A percentile compares a stretch with the other conserved stretches of the same genome.
phyloP scores from a whole-genome alignment of 2,329 filamentous ascomycete genomes.

The Magnaporthiopsis poae region DNA sequence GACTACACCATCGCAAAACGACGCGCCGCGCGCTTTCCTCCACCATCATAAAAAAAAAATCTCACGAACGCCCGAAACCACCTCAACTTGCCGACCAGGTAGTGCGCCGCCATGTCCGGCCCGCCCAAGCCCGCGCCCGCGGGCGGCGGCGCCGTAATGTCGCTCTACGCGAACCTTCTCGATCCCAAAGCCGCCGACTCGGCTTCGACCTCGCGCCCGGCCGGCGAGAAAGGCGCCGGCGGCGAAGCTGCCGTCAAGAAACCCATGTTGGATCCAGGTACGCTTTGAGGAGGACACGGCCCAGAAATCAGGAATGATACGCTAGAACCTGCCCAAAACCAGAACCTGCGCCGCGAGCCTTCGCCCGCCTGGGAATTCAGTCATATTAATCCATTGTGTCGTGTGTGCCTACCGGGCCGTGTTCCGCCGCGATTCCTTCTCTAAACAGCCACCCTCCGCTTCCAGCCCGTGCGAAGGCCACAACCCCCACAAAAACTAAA shows the following conservation, averaged over 20 bases:
- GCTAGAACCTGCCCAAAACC: not conserved
- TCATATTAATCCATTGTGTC: conserved; percentile 3
- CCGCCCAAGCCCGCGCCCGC: conserved; percentile 32
- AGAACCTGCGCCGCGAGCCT: not conserved
- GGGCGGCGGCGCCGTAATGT: conserved; percentile 39
- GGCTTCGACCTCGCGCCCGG: conserved; percentile 65
- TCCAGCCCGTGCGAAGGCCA: conserved; percentile 79
- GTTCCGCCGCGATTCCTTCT: not conserved
- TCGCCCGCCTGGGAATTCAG: not conserved
- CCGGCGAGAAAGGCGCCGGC: conserved; percentile 35
- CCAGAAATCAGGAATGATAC: not conserved
- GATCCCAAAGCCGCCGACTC: conserved; percentile 39
- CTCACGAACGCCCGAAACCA: not conserved
- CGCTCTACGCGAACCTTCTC: conserved; percentile 77
- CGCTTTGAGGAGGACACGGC: not conserved
- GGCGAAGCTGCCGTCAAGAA: conserved; percentile 50
- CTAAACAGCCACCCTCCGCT: conserved; percentile 54
- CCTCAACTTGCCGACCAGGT: not conserved
- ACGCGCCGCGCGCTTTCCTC: not conserved
- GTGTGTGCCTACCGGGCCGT: not conserved
- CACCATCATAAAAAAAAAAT: not conserved
- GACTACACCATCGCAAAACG: not conserved
- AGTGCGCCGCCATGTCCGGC: conserved; percentile 10
- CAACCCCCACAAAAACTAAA: conserved; percentile 38
- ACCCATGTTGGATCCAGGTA: conserved; percentile 33